A percentile compares a stretch with the other conserved stretches of the same genome.
phyloP scores from a whole-genome alignment of 108 stramenopile genomes.

The Licmophora abbreviata region DNA sequence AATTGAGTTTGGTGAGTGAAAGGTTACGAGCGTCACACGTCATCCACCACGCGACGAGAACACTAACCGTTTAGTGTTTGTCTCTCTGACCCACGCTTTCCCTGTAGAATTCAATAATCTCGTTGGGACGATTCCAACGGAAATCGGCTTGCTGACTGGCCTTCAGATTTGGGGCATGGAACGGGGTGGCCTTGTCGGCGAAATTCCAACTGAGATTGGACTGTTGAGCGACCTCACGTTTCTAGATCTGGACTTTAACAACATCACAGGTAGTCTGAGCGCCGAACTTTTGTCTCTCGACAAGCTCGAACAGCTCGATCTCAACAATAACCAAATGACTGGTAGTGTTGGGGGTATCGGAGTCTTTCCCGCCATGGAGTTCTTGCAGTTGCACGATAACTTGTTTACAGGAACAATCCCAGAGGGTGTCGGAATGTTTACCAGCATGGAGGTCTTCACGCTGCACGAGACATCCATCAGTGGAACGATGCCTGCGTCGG shows the following conservation, averaged over 20 bases:
- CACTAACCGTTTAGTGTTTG: background rate
- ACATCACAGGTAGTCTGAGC: slow-evolving; percentile 30
- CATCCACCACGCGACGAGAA: background rate
- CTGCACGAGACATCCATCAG: slow-evolving; percentile 22
- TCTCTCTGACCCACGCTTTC: background rate
- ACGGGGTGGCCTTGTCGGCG: slow-evolving; percentile 36
- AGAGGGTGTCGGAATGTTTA: slow-evolving; percentile 33
- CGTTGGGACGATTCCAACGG: slow-evolving; percentile 43
- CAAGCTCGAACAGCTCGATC: slow-evolving; percentile 28
- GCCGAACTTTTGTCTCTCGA: slow-evolving; percentile 31
- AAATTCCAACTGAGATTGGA: slow-evolving; percentile 11
- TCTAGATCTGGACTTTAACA: slow-evolving; percentile 39
- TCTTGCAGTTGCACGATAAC: slow-evolving; percentile 39
- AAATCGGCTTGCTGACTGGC: slow-evolving; percentile 35
- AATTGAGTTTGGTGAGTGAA: slow-evolving; percentile 28
- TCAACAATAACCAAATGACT: slow-evolving; percentile 57
- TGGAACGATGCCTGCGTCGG: slow-evolving; percentile 28
- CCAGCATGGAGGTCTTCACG: slow-evolving; percentile 31
- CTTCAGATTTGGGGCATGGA: slow-evolving; percentile 42
- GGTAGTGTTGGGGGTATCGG: slow-evolving; percentile 47
- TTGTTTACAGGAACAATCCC: slow-evolving; percentile 53
- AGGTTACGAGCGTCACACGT: background rate
- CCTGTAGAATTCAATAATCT: slow-evolving; percentile 41
- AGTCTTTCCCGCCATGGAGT: slow-evolving; percentile 32
- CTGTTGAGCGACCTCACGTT: slow-evolving; percentile 3